Conservation (phyloP, 225 moss, liverwort and hornwort genomes). For the Sphagnum tenellum region DNA sequence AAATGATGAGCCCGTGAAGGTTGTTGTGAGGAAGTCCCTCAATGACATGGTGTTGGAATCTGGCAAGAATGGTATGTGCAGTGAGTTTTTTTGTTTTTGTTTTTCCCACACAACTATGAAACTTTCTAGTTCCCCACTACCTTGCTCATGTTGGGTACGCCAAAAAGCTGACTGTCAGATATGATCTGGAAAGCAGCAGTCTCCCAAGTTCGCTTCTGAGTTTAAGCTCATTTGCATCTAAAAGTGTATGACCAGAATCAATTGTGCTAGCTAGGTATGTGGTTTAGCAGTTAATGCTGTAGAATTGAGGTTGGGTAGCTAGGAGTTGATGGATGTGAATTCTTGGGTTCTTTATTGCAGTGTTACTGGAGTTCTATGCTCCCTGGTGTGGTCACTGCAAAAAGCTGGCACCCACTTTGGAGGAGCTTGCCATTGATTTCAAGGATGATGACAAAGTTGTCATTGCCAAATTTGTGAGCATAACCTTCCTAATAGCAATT, state of each 20-base stretch:
- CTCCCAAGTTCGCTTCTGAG: constrained; percentile 5
- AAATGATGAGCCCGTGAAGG: constrained; percentile 85
- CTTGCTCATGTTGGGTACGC: neutral
- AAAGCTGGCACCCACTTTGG: constrained; percentile 65
- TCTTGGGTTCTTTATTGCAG: constrained; percentile 19
- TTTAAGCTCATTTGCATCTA: neutral
- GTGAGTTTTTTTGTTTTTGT: neutral
- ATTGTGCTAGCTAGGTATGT: too few species aligned
- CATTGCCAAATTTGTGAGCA: constrained; percentile 82
- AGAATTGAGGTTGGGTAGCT: too few species aligned
- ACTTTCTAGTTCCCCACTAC: neutral
- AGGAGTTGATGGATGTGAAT: neutral
- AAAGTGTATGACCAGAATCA: neutral
- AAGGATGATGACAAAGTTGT: constrained; percentile 52
- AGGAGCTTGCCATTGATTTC: constrained; percentile 63
- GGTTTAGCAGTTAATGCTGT: too few species aligned
- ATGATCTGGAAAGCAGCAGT: too few species aligned
- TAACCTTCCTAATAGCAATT: too few species aligned
- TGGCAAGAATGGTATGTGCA: constrained; percentile 58
- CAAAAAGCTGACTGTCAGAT: constrained; percentile 1
- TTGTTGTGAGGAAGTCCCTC: constrained; percentile 67
- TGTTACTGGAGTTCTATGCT: constrained; percentile 88
- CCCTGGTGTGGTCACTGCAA: constrained; percentile 99
- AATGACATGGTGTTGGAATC: constrained; percentile 52
- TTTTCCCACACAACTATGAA: neutral